phyloP scores from a whole-genome alignment of 768 basidiomycete species.

The Kwoniella mangroviensis region DNA sequence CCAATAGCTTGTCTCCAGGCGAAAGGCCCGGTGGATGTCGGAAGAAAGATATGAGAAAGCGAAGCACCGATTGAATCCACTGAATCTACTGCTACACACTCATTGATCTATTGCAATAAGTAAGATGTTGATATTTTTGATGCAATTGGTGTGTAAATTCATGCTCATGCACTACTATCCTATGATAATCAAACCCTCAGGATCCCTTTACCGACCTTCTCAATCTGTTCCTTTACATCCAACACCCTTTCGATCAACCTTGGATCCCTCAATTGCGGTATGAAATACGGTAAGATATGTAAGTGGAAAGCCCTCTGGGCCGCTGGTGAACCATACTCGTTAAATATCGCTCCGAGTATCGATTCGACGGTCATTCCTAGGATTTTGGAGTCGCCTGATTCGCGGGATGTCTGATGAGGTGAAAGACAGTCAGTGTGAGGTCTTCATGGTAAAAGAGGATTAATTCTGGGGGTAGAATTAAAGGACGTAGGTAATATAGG shows the following conservation, averaged over 20 bases:
- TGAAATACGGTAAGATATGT: conserved; percentile 43
- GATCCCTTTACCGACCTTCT: conserved; percentile 27
- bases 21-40: too few relatives aligned
- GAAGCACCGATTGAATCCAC: too few relatives aligned
- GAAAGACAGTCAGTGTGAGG: neutral
- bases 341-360: conserved; percentile 46
- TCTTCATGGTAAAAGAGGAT: neutral
- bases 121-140: neutral
- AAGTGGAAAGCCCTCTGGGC: conserved; percentile 55
- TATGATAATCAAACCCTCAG: neutral
- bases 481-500: too few relatives aligned
- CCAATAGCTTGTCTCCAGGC: too few relatives aligned
- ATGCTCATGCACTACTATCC: neutral
- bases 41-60: too few relatives aligned
- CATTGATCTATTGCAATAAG: too few relatives aligned
- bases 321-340: conserved; percentile 50
- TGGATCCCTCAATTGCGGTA: conserved; percentile 49
- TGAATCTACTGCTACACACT: too few relatives aligned
- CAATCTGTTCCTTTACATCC: conserved; percentile 21
- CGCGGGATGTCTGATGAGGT: conserved; percentile 28
- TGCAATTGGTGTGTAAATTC: neutral
- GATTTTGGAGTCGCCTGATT: conserved; percentile 33
- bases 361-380: conserved; percentile 44
- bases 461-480: neutral
- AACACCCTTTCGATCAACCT: conserved; percentile 35